These are phyloP conservation scores for Pseudocercospora cruenta DNA, from an alignment of 2,329 filamentous ascomycete species.

Conservation along the genomic window DNA sequence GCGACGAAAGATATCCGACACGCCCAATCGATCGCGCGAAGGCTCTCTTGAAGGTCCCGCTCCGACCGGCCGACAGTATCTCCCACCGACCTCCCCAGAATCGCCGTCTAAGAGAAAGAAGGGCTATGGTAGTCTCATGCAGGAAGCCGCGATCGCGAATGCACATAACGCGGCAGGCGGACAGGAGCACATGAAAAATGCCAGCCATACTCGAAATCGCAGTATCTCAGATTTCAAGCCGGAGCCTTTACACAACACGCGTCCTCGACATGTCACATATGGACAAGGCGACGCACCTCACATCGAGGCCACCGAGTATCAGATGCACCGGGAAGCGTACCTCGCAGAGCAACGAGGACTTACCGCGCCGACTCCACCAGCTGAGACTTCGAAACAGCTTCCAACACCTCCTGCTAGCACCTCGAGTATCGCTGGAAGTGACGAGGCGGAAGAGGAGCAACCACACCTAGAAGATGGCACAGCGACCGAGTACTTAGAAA, in stretches of 20 bases:
- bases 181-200: slow-evolving; percentile 30
- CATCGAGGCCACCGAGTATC: slow-evolving; percentile 55
- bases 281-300: slow-evolving; percentile 57
- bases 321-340: slow-evolving; percentile 76
- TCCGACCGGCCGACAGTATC: slow-evolving; percentile 32
- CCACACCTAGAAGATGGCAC: slow-evolving; percentile 43
- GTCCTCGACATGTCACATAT: slow-evolving; percentile 71
- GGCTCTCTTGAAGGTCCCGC: slow-evolving; percentile 40
- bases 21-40: slow-evolving; percentile 32
- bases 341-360: slow-evolving; percentile 79
- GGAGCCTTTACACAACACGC: slow-evolving; percentile 68
- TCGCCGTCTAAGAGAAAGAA: slow-evolving; percentile 51
- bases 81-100: slow-evolving; percentile 30
- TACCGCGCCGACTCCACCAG: slow-evolving; percentile 52
- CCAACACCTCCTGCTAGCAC: slow-evolving; percentile 85
- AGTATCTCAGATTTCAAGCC: slow-evolving; percentile 89
- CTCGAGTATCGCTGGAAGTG: slow-evolving; percentile 58
- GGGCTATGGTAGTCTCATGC: slow-evolving; percentile 49
- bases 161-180: slow-evolving; percentile 24
- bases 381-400: slow-evolving; percentile 36
- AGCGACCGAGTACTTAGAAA: slow-evolving; percentile 47
- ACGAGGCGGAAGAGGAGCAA: slow-evolving; percentile 50
- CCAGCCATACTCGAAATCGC: slow-evolving; percentile 66
- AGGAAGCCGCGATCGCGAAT: slow-evolving; percentile 41
- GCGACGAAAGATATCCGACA: slow-evolving; percentile 42